These are phyloP conservation scores for Gleditsia sinensis DNA, from an alignment of 306 rosid genomes.

Conservation along the genomic window DNA sequence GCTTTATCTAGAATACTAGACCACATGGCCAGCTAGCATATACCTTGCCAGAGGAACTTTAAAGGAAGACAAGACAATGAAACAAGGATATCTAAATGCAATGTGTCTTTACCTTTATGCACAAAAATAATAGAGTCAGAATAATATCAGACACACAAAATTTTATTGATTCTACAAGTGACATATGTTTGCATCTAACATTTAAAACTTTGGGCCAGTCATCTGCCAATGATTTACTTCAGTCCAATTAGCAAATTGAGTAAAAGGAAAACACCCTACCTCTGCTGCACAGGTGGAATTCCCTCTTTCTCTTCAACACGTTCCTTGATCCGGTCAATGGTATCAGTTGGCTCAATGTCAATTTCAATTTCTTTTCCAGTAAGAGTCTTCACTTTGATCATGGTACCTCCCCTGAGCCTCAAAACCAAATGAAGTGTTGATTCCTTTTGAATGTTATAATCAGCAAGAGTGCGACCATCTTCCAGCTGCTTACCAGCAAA, in stretches of 20 bases:
- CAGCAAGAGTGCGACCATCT: slow-evolving; percentile 96
- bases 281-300: slow-evolving; percentile 98
- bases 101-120: neutral
- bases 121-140: neutral
- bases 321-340: slow-evolving; percentile 92
- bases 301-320: slow-evolving; percentile 99
- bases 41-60: neutral
- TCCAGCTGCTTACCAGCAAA: slow-evolving; percentile 99
- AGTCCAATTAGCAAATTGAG: slow-evolving; percentile 3
- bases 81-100: slow-evolving; percentile 8
- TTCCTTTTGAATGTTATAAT: slow-evolving; percentile 95
- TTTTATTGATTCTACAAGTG: slow-evolving; percentile 5
- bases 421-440: slow-evolving; percentile 93
- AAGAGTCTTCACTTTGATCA: slow-evolving; percentile 97
- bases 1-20: slow-evolving; percentile 7
- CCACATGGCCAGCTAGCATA: neutral
- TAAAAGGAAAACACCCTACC: slow-evolving; percentile 45
- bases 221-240: neutral
- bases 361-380: slow-evolving; percentile 99
- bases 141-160: neutral
- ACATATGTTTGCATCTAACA: slow-evolving; percentile 8
- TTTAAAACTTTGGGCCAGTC: neutral
- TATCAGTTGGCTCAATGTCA: slow-evolving; percentile 92
- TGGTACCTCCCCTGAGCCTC: slow-evolving; percentile 98
- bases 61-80: slow-evolving; percentile 18